Percentiles rank a stretch among this genome's conserved stretches.
These are phyloP conservation scores for Apiospora marii DNA, from an alignment of 2,329 filamentous ascomycete species.

Conservation along the genomic window DNA sequence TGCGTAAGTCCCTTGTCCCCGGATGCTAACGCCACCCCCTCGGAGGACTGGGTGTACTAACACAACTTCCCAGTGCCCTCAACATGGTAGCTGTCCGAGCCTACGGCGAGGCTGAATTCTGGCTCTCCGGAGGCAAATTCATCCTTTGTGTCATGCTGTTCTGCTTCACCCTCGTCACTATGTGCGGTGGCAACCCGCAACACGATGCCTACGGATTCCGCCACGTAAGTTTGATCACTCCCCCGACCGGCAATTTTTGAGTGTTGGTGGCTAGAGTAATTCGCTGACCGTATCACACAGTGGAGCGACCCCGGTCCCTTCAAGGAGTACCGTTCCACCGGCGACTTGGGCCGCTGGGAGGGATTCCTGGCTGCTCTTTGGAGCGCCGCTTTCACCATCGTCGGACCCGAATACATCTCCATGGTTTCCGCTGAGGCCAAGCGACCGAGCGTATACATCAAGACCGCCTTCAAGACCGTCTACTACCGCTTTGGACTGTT, in stretches of 20 bases:
- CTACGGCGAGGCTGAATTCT: slow-evolving; percentile 56
- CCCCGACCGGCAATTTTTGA: neutral
- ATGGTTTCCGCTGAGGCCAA: slow-evolving; percentile 58
- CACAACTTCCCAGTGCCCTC: slow-evolving; percentile 35
- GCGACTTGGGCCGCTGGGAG: slow-evolving; percentile 63
- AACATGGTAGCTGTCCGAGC: slow-evolving; percentile 51
- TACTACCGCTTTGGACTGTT: slow-evolving; percentile 70
- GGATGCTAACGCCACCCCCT: slow-evolving; percentile 24
- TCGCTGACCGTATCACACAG: neutral
- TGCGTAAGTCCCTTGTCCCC: slow-evolving; percentile 44
- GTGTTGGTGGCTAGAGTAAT: too few species aligned
- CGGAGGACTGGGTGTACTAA: slow-evolving; percentile 7
- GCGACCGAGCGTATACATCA: slow-evolving; percentile 62
- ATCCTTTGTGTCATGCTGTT: slow-evolving; percentile 42
- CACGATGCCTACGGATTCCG: slow-evolving; percentile 46
- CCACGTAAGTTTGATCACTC: slow-evolving; percentile 30
- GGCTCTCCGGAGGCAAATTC: slow-evolving; percentile 52
- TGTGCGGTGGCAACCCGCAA: slow-evolving; percentile 52
- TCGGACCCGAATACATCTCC: slow-evolving; percentile 65
- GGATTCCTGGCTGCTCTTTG: slow-evolving; percentile 66
- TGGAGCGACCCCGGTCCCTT: slow-evolving; percentile 62
- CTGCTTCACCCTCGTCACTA: slow-evolving; percentile 52
- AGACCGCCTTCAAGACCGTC: slow-evolving; percentile 67
- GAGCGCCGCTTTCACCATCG: slow-evolving; percentile 63
- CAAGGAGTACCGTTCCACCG: slow-evolving; percentile 54